Evolutionary conservation across 345 rosid species (phyloP), one percentile per base, ranked within the genome.

Genomic region (Kandelia obovata): DNA sequence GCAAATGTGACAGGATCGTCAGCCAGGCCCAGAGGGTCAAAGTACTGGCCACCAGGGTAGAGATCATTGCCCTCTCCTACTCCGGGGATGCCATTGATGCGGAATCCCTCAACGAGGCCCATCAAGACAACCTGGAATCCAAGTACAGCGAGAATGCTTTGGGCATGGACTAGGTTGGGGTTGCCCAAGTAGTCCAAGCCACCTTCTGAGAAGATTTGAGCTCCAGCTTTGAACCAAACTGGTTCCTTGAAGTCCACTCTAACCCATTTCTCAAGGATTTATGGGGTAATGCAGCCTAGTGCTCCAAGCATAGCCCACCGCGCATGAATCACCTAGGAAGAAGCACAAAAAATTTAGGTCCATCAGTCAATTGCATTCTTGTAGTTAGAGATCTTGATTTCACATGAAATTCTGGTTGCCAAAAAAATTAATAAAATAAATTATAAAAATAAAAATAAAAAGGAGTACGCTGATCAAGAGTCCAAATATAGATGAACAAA

Each of bases 261-360:
- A 15, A 89, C 75, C 96, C 96, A 91, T 71, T 89, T 91, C 83
- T 86, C 80, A 2, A 91, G 89, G 28, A 82, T 96, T 80, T 95
- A 96, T 28, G 96, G 99, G 55, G 96, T 89, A 53, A 95, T 83
- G 91, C 97, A 95, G 62, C 98, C 98, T 7, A 91, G 77, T 30
- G 98, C 97, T 75, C 96, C 97, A 59, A 94, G 85, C 96, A 94
- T 94, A 20, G 96, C 97, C 98, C 97, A 91, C 62, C 98, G 78
- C 27, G 96, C 90, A 75, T 94, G 98, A 66, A 94, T 94, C 64
- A 90, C 95, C 96, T 92, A 66, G 13, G 39, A 65, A 19, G 17
- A 46, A 61, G 51, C 53, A 35, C 46, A 34, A 26, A 11, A 9
- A 25, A 43, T 13, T 43, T 43, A 43, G 49, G 49, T 43, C 49